Base-by-base conservation (phyloP, 176 grass and related monocot species). In the Bothriochloa decipiens region DNA sequence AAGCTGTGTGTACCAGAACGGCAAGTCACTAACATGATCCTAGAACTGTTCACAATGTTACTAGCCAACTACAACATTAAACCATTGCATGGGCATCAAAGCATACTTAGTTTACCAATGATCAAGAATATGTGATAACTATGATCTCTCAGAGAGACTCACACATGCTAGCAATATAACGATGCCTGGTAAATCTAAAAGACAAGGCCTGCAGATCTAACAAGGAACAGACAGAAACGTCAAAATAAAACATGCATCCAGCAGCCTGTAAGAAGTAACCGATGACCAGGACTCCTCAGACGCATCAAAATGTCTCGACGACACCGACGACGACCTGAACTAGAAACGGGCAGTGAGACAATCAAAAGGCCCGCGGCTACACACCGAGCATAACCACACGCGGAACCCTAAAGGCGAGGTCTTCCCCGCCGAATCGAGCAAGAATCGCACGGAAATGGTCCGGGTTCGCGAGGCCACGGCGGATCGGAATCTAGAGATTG, bases 401-500 rank as follows among this genome's bases (percentile, higher is more conserved):
- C 7, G 11, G 29, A 20, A 15, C 60, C n/a, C 20, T 1, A 50
- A 77, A 68, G 40, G 18, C 33, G 13, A 16, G 4, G 83, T 11
- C 33, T 47, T 83, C 42, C 33, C 18, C 20, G 25, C 62, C 33
- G 22, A 77, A 68, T 84, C 69, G 49, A 11, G 29, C 46, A 16
- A 23, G n/a, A 23, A 23, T 3, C 17, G 16, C 35, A 72, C 20
- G 15, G n/a, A 50, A 65, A 80, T 16, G 58, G 2, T 18, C 17
- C 23, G 81, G 41, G 11, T 9, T 78, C 9, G 70, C 71, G 12
- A 39, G 42, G 12, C 58, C 66, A 23, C 45, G 62, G 47, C 55
- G 33, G 76, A 92, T 74, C 55, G 68, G 55, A 84, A 75, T 81
- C 79, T 62, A 61, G 26, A 69, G 63, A 18, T 17, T 1, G 26